A percentile compares a stretch with the other conserved stretches of the same genome.
phyloP scores from a whole-genome alignment of 2,329 filamentous ascomycete genomes.

The Penicillium freii region DNA sequence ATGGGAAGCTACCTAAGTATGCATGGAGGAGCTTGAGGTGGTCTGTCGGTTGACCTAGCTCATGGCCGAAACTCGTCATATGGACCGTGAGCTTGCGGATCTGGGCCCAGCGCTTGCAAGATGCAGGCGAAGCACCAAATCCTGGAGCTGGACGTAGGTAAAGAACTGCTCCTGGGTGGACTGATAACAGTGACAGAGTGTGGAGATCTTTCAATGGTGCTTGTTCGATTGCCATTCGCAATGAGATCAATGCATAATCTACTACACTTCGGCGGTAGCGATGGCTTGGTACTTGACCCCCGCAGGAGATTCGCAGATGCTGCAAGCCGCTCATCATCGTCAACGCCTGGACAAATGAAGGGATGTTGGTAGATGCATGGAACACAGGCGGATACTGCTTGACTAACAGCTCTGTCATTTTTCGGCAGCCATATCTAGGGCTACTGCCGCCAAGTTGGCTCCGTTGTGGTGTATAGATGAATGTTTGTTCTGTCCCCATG shows the following conservation, averaged over 20 bases:
- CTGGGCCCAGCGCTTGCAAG: constrained; percentile 71
- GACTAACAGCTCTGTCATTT: constrained; percentile 76
- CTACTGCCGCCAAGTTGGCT: constrained; percentile 36
- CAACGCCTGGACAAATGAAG: constrained; percentile 76
- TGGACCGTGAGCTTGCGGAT: constrained; percentile 71
- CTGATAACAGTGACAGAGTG: constrained; percentile 68
- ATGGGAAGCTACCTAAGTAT: constrained; percentile 69
- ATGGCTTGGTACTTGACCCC: constrained; percentile 66
- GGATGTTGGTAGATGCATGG: constrained; percentile 83
- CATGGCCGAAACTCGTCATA: constrained; percentile 63
- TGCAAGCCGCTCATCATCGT: constrained; percentile 65
- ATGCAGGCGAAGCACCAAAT: constrained; percentile 71
- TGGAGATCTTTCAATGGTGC: constrained; percentile 64
- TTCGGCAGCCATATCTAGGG: constrained; percentile 76
- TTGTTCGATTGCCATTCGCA: constrained; percentile 78
- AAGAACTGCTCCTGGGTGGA: constrained; percentile 73
- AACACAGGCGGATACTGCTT: constrained; percentile 87
- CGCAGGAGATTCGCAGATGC: constrained; percentile 74
- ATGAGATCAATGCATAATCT: constrained; percentile 83
- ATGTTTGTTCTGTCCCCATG: constrained; percentile 74
- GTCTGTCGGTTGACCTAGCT: constrained; percentile 63
- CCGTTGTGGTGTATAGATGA: constrained; percentile 76
- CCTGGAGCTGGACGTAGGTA: constrained; percentile 74
- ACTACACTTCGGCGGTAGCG: constrained; percentile 74
- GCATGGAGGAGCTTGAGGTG: constrained; percentile 78